Conservation (phyloP, 2,329 filamentous ascomycete genomes). For the Westerdykella aurantiaca region DNA sequence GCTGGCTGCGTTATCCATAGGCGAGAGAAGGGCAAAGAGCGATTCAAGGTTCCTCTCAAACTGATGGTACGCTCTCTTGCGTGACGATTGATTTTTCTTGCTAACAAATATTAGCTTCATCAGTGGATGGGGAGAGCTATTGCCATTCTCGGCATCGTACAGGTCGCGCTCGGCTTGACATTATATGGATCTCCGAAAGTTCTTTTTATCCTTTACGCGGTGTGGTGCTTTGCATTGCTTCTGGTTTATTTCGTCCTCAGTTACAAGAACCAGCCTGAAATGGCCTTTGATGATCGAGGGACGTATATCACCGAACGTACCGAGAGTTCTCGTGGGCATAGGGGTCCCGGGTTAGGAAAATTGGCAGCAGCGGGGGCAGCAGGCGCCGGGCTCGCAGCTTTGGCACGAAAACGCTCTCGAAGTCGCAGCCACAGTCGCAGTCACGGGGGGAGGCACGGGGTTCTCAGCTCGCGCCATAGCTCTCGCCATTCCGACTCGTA, state of each 20-base stretch:
- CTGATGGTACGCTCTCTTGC: constrained; percentile 45
- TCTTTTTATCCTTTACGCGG: constrained; percentile 77
- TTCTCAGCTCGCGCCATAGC: constrained; percentile 31
- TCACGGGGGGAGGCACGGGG: constrained; percentile 21
- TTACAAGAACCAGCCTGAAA: constrained; percentile 58
- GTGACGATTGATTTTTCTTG: background rate
- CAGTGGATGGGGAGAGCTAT: constrained; percentile 79
- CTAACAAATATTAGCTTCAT: constrained; percentile 60
- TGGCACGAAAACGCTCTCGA: constrained; percentile 39
- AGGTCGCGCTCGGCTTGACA: constrained; percentile 83
- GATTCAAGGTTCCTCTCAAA: constrained; percentile 52
- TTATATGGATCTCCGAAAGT: constrained; percentile 84
- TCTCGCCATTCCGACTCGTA: constrained; percentile 33
- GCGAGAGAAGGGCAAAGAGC: constrained; percentile 48
- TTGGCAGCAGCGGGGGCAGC: constrained; percentile 52
- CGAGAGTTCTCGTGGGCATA: constrained; percentile 38
- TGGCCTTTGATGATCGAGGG: constrained; percentile 51
- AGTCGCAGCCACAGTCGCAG: constrained; percentile 35
- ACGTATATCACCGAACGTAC: constrained; percentile 54
- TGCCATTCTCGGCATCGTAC: constrained; percentile 74
- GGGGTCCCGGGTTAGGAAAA: constrained; percentile 39
- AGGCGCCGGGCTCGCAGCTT: constrained; percentile 53
- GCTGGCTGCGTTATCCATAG: constrained; percentile 61
- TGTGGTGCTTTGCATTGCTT: constrained; percentile 70
- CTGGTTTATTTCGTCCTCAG: constrained; percentile 74